Evolutionary conservation across 2,329 filamentous ascomycete genomes (phyloP).

Genomic region (Aureobasidium pullulans): DNA sequence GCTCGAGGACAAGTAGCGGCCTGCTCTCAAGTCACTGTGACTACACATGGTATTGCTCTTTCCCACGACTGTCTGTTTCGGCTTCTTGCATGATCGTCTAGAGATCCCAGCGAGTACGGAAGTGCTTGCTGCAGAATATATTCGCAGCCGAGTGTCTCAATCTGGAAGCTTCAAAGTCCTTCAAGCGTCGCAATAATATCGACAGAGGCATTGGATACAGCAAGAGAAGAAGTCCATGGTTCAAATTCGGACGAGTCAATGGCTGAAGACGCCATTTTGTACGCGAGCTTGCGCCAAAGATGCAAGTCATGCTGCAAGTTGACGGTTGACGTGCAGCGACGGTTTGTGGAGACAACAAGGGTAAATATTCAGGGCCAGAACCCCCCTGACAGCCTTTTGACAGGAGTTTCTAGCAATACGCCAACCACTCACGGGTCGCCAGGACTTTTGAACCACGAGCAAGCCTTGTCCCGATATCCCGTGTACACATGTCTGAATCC

Average conservation of each 20-base stretch:
- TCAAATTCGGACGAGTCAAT: not conserved
- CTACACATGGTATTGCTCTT: not conserved
- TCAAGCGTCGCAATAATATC: not conserved
- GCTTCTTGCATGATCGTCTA: not conserved
- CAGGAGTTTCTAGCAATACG: not conserved
- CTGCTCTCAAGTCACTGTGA: not conserved
- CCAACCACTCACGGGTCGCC: constrained; percentile 2
- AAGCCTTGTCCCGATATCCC: not conserved
- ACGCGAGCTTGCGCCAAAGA: constrained; percentile 5
- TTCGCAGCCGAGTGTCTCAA: not conserved
- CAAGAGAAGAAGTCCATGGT: not conserved
- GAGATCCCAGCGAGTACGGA: not conserved
- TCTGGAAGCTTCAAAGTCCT: not conserved
- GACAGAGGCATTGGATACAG: not conserved
- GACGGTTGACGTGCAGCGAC: constrained; percentile 8
- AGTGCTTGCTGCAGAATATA: not conserved
- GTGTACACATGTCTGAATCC: constrained; percentile 5
- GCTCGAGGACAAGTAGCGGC: not conserved
- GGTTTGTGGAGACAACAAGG: constrained; percentile 8
- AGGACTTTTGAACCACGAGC: not conserved
- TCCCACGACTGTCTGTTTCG: not conserved
- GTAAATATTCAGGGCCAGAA: constrained; percentile 1
- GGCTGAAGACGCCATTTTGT: not conserved
- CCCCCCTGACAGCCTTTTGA: constrained; percentile 3
- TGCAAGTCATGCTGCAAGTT: constrained; percentile 9